A percentile compares a stretch with the other conserved stretches of the same genome.
phyloP scores from a whole-genome alignment of 805 yeast genomes.

The Saccharomyces eubayanus region DNA sequence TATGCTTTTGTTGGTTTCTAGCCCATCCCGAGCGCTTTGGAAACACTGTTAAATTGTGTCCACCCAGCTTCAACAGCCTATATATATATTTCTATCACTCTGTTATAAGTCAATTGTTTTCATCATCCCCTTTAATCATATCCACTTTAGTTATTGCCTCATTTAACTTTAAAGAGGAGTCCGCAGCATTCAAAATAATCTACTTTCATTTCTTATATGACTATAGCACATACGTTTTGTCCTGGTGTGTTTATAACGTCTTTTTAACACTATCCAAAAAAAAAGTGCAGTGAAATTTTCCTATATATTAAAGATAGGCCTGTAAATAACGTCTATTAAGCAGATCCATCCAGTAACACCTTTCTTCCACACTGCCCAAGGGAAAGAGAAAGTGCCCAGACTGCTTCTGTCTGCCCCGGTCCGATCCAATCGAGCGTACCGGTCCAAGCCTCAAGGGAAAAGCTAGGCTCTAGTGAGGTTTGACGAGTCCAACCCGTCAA shows the following conservation, averaged over 20 bases:
- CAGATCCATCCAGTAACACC: background rate
- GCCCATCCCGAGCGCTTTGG: background rate
- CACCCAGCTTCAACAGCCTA: background rate
- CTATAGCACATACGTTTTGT: slow-evolving; percentile 21
- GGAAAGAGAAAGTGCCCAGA: background rate
- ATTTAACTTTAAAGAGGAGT: background rate
- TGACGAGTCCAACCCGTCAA: background rate
- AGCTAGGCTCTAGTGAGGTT: background rate
- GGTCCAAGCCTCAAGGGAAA: background rate
- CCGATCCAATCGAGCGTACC: background rate
- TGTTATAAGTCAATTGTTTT: background rate
- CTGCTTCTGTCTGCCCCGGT: no score
- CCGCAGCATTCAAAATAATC: background rate
- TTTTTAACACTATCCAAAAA: background rate
- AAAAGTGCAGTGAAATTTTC: background rate
- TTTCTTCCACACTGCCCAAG: background rate
- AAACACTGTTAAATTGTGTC: background rate
- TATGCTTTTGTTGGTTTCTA: background rate
- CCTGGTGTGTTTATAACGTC: slow-evolving; percentile 21
- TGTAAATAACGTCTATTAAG: background rate
- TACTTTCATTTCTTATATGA: background rate
- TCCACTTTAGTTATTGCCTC: background rate
- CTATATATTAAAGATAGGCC: background rate
- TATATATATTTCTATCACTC: background rate
- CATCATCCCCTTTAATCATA: background rate